A percentile compares a stretch with the other conserved stretches of the same genome.
phyloP scores from a whole-genome alignment of 768 basidiomycete species.

The Collybia sp. region DNA sequence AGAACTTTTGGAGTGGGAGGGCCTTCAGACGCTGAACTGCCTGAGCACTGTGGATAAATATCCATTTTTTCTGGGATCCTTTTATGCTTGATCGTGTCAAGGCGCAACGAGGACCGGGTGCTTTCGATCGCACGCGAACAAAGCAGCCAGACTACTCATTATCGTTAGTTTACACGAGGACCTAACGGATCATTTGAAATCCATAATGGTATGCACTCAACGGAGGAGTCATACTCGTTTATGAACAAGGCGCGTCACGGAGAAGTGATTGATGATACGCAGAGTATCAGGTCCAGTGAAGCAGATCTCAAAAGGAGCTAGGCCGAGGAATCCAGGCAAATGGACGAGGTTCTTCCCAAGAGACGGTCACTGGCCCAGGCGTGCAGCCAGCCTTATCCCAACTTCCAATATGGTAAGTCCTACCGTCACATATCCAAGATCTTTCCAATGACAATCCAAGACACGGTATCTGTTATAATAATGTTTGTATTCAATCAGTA shows the following conservation, averaged over 20 bases:
- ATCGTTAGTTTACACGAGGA: constrained; percentile 31
- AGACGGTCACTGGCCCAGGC: no score
- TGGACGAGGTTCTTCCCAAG: no score
- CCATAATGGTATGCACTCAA: constrained; percentile 6
- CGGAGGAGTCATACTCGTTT: not conserved
- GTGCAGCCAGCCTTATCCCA: no score
- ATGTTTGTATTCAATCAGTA: no score
- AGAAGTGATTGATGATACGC: not conserved
- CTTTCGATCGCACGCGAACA: constrained; percentile 19
- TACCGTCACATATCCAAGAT: no score
- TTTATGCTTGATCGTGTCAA: constrained; percentile 16
- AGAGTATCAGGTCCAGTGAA: no score
- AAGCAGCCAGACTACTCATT: constrained; percentile 19
- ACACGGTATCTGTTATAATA: no score
- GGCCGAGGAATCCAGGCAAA: no score
- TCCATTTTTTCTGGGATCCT: constrained; percentile 1
- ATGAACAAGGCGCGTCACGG: not conserved
- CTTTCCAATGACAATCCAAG: no score
- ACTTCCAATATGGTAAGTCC: no score
- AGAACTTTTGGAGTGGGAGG: constrained; percentile 6
- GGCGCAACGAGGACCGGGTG: constrained; percentile 38
- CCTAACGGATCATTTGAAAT: constrained; percentile 17
- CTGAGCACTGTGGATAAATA: constrained; percentile 12
- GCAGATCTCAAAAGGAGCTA: no score
- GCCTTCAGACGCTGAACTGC: constrained; percentile 11